phyloP scores from a whole-genome alignment of 2,329 filamentous ascomycete genomes.

The Diplodia scrobiculata region DNA sequence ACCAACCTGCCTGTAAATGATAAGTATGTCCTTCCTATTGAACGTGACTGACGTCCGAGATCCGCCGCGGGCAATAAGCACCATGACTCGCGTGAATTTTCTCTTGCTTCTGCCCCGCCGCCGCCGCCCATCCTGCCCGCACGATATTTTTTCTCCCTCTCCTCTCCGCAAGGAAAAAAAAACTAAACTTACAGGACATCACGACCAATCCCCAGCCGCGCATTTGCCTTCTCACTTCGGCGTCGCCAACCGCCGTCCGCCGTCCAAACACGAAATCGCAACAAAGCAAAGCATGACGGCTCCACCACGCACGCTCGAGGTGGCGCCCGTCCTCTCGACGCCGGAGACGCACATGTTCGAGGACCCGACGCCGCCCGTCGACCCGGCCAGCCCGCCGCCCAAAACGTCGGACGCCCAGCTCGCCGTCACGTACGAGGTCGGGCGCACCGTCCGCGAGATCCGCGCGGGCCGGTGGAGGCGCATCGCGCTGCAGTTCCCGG shows the following conservation, averaged over 20 bases:
- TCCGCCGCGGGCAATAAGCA: not conserved
- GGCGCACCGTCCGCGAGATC: constrained; percentile 76
- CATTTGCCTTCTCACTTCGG: not conserved
- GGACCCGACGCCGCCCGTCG: constrained; percentile 51
- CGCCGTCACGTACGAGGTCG: constrained; percentile 77
- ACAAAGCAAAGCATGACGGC: not conserved
- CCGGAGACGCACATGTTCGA: constrained; percentile 64
- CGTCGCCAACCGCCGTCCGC: not conserved
- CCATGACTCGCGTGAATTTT: constrained; percentile 13
- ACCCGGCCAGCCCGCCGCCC: constrained; percentile 37
- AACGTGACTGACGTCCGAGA: not conserved
- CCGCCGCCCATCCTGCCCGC: not conserved
- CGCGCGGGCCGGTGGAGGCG: constrained; percentile 69
- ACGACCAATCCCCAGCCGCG: not conserved
- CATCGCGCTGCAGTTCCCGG: constrained; percentile 92
- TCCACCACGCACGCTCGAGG: constrained; percentile 12
- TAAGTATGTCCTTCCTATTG: too few relatives aligned
- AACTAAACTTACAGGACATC: not conserved
- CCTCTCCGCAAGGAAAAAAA: not conserved
- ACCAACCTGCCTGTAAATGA: not conserved
- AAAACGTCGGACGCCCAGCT: constrained; percentile 68
- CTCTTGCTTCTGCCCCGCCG: not conserved
- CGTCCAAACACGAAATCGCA: too few relatives aligned
- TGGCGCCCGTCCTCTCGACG: constrained; percentile 63
- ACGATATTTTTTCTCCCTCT: not conserved